phyloP scores from a whole-genome alignment of 2,329 filamentous ascomycete genomes.

The Claviceps capensis region DNA sequence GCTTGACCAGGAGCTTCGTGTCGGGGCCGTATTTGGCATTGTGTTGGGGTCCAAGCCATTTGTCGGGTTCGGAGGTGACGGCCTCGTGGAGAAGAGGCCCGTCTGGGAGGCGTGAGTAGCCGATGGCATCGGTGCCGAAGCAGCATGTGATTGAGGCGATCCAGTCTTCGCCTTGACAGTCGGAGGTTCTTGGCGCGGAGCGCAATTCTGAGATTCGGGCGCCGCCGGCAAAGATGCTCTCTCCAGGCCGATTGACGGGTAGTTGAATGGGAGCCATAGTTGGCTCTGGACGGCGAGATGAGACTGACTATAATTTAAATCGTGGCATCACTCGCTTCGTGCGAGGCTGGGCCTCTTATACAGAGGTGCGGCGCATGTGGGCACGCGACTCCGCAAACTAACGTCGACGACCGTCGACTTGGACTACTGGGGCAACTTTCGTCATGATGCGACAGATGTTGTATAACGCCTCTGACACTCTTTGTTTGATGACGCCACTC shows the following conservation, averaged over 20 bases:
- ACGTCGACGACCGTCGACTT: not conserved
- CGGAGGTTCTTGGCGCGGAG: not conserved
- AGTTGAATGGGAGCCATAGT: constrained; percentile 9
- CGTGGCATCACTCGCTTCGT: no score
- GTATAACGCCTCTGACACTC: no score
- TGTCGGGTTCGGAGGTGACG: constrained; percentile 6
- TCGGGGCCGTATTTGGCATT: constrained; percentile 8
- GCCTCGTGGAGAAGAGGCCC: constrained; percentile 9
- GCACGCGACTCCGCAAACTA: not conserved
- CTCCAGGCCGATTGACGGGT: constrained; percentile 7
- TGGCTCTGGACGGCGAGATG: no score
- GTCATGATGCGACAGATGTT: no score
- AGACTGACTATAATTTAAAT: no score
- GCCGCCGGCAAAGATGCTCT: constrained; percentile 9
- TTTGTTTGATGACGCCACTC: no score
- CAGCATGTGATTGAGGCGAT: constrained; percentile 11
- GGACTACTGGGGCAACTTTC: not conserved
- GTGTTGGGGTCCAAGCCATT: constrained; percentile 10
- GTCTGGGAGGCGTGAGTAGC: constrained; percentile 7
- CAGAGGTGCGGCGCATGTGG: not conserved
- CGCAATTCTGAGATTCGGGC: constrained; percentile 9
- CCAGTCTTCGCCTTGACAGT: constrained; percentile 10
- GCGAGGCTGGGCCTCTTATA: no score
- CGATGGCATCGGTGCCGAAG: constrained; percentile 7
- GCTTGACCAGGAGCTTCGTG: constrained; percentile 11